Base-by-base conservation (phyloP, 148 eudicot genomes). In the Rhododendron williamsianum region DNA sequence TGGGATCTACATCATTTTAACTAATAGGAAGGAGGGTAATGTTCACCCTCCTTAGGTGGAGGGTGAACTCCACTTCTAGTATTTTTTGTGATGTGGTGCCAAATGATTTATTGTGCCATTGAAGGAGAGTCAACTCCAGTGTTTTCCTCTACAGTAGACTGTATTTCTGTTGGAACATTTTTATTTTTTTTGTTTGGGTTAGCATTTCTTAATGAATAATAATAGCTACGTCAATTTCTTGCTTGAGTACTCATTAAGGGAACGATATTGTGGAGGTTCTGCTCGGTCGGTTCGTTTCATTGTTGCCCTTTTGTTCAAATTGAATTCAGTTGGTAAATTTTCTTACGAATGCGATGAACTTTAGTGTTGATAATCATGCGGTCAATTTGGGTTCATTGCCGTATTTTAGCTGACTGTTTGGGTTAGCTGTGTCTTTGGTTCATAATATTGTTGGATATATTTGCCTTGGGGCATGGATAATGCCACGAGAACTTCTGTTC, bases 121-220 rank as follows among this genome's bases (percentile, higher is more conserved):
- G 84, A 81, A 56, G 83, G 84, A 41, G 84, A 41, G 52, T 12
- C 60, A 12, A 18, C 19, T 81, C 63, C 73, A 49, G 65, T 23
- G 71, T 33, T 81, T 21, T 35, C n/a, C 27, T 13, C 83, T 13
- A 5, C 6, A 15, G 10, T 11, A 16, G 21, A n/a, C 84, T 35
- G 13, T 19, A 21, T 54, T 30, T 56, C 69, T 54, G 69, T 23
- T 7, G 5, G 76, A 18, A 54, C 83, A 81, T 35, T 23, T 33
- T 49, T 33, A 9, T 7, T 52, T 51, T 56, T 58, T 58, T 12
- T 81, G 36, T 9, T 81, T 25, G 65, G 41, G 48, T 19, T 56
- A 81, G 83, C 82, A 56, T 81, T 33, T 81, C 83, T 30, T 18
- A 81, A 36, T 56, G 56, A 81, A 27, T 81, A 54, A 81, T 56